Conservation (phyloP, 2,329 filamentous ascomycete species). For the Magnaporthiopsis incrustans region DNA sequence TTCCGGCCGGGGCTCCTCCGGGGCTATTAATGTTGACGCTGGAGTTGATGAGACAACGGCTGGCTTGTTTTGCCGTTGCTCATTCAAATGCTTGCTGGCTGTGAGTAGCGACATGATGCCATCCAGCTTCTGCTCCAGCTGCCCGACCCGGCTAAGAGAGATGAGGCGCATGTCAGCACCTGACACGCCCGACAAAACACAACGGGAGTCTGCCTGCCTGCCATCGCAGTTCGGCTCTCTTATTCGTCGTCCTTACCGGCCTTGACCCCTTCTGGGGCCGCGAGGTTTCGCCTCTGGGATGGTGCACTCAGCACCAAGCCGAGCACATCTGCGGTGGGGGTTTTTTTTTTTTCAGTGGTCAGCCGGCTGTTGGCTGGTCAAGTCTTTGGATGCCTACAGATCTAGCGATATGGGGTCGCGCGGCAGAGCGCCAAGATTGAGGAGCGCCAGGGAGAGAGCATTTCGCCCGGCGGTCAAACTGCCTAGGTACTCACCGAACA, state of each 20-base stretch:
- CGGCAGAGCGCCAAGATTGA: no score
- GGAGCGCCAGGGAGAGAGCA: no score
- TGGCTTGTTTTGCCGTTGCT: conserved; percentile 6
- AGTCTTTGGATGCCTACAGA: no score
- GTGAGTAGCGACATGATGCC: conserved; percentile 29
- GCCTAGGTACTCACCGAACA: conserved; percentile 10
- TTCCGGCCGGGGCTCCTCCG: neutral
- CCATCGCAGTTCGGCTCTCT: neutral
- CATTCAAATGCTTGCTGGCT: conserved; percentile 19
- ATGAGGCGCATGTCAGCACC: neutral
- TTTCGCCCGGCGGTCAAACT: no score
- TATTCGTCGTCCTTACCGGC: conserved; percentile 10
- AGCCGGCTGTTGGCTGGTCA: neutral
- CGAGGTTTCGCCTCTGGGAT: conserved; percentile 16
- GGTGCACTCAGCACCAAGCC: conserved; percentile 13
- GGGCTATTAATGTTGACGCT: neutral
- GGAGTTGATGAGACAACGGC: no score
- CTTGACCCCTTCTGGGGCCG: conserved; percentile 14
- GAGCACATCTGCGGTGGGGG: conserved; percentile 11
- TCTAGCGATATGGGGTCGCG: no score
- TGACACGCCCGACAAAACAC: neutral
- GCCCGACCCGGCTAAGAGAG: conserved; percentile 25
- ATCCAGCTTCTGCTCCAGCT: conserved; percentile 31
- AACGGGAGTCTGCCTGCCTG: neutral
- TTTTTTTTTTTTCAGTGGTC: neutral